phyloP scores from a whole-genome alignment of 176 grass and related monocot species.

The Aechmea fasciata region DNA sequence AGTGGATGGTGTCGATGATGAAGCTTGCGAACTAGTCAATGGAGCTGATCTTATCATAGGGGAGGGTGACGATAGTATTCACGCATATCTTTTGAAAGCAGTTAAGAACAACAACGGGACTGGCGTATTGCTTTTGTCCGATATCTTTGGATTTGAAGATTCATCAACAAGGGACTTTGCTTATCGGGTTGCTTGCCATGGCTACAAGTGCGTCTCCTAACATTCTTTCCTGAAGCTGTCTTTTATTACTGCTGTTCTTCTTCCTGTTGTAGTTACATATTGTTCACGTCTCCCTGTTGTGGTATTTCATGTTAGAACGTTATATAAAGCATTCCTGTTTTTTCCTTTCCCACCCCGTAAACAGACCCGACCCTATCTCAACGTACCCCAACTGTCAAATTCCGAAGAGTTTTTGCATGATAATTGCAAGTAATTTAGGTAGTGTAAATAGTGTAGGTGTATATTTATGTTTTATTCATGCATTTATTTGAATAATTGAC shows the following conservation, averaged over 20 bases:
- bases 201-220: slow-evolving; percentile 64
- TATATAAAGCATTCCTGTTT: too few species aligned
- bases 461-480: too few species aligned
- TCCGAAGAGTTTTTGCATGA: too few species aligned
- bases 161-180: slow-evolving; percentile 78
- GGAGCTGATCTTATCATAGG: slow-evolving; percentile 66
- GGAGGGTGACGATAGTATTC: slow-evolving; percentile 48
- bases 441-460: too few species aligned
- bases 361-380: too few species aligned
- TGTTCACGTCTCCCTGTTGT: not conserved
- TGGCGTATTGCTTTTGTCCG: slow-evolving; percentile 71
- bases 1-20: slow-evolving; percentile 46
- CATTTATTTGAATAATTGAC: not conserved
- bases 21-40: slow-evolving; percentile 77
- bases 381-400: too few species aligned
- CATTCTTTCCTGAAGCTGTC: not conserved
- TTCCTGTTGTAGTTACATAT: not conserved
- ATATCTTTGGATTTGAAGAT: slow-evolving; percentile 82
- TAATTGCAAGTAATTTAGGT: too few species aligned
- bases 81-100: slow-evolving; percentile 59
- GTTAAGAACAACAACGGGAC: slow-evolving; percentile 97
- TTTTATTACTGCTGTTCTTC: not conserved
- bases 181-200: slow-evolving; percentile 79
- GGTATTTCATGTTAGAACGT: too few species aligned
- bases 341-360: too few species aligned